Percentiles rank a stretch among this genome's conserved stretches.
These are phyloP conservation scores for Penicillium fimorum DNA, from an alignment of 495 filamentous ascomycete genomes.

Conservation along the genomic window DNA sequence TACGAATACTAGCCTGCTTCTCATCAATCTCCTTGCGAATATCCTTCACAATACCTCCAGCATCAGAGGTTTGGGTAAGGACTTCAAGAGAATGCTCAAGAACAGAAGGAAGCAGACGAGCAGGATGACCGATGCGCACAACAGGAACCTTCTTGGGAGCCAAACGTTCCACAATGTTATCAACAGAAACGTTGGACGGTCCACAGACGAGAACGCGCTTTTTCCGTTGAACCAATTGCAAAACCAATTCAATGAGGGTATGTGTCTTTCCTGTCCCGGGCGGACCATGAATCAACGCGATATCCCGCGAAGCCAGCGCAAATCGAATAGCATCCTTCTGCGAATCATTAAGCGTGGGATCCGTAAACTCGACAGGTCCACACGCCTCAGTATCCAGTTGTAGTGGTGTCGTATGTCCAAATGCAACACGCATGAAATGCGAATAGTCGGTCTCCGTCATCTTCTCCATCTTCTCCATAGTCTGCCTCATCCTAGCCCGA, in stretches of 20 bases:
- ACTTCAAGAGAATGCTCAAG: constrained; percentile 88
- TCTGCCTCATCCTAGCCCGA: constrained; percentile 74
- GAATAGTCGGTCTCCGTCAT: constrained; percentile 69
- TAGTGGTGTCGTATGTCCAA: constrained; percentile 57
- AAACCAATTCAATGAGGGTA: constrained; percentile 90
- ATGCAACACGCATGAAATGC: constrained; percentile 75
- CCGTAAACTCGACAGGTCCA: constrained; percentile 68
- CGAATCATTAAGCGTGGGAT: constrained; percentile 78
- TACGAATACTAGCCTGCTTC: constrained; percentile 84
- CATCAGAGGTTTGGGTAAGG: constrained; percentile 87
- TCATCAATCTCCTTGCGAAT: constrained; percentile 89
- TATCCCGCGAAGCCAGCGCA: constrained; percentile 75
- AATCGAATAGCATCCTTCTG: constrained; percentile 92
- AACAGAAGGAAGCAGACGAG: constrained; percentile 83
- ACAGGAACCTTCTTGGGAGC: constrained; percentile 80
- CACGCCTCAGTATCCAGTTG: constrained; percentile 51
- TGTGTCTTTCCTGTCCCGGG: constrained; percentile 98
- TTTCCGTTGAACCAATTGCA: constrained; percentile 72
- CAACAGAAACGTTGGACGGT: constrained; percentile 92
- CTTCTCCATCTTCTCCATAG: constrained; percentile 76
- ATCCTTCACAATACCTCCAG: constrained; percentile 85
- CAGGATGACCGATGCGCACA: constrained; percentile 89
- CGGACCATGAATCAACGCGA: constrained; percentile 92
- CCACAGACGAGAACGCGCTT: constrained; percentile 86
- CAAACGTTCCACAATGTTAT: constrained; percentile 97